Evolutionary conservation across 106 monocot genomes (phyloP), one percentile per base, ranked within the genome.

Genomic region (Gastrodia elata): DNA sequence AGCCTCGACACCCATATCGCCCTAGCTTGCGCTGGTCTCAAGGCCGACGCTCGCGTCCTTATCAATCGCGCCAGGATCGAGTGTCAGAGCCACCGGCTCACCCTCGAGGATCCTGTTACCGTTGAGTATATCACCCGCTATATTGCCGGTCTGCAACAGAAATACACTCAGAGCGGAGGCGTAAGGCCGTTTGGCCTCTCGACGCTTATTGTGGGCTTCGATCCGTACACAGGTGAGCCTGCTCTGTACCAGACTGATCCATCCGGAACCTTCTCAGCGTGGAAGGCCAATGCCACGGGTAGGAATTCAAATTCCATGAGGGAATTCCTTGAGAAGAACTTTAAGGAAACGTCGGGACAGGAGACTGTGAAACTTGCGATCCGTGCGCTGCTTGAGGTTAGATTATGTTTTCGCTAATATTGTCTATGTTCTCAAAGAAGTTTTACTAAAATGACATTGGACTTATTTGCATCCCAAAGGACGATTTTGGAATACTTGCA

Each of bases 251-350:
- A 96, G 89, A 96, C 96, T 18, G 96, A 96, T 71, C 92, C 96
- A 1, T 90, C 92, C 8, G 92, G 92, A 34, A 96, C 96, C 14
- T 92, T 96, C 77, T 92, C 87, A 0, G 92, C 96, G 2, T 96
- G 96, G 92, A 96, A 96, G 83, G 96, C 96, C 20, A 96, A 96
- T 64, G 96, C 96, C 25, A 96, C 96, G 0, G 96, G 96, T 44
- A 84, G 96, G 83, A 96, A 96, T 39, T 90, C 92, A 18, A 92
- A 92, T 64, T 92, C 88, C 8, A 97, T 88, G 90, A 83, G 92
- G 73, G 96, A 97, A 80, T 92, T 86, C 64, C 40, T 97, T 34
- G 96, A 90, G 83, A 92, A 92, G 84, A 97, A 97, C 65, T 92
- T 86, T 64, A 97, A 92, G 81, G 96, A 92, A 57, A 90, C 90